Conservation (phyloP, 2,329 filamentous ascomycete genomes). For the Exophiala sp. region DNA sequence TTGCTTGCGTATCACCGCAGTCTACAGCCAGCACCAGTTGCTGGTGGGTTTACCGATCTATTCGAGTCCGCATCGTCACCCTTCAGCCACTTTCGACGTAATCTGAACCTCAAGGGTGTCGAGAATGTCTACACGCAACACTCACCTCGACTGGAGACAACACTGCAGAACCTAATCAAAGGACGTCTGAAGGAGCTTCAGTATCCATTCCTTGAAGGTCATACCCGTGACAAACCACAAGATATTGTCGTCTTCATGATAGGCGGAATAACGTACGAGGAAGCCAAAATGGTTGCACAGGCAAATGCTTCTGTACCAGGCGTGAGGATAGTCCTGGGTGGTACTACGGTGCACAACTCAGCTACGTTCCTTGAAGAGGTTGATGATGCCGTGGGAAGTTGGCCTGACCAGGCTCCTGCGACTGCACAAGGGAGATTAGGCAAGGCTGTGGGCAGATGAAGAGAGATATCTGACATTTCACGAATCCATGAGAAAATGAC, state of each 20-base stretch:
- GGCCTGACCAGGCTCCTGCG: conserved; percentile 68
- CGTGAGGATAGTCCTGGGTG: conserved; percentile 81
- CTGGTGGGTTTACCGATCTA: conserved; percentile 79
- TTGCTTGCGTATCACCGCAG: conserved; percentile 83
- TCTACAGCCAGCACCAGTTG: conserved; percentile 71
- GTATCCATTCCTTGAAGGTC: conserved; percentile 89
- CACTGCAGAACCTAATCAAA: conserved; percentile 89
- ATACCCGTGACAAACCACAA: conserved; percentile 91
- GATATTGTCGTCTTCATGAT: conserved; percentile 95
- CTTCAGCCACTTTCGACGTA: conserved; percentile 77
- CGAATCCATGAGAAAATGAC: too few species aligned
- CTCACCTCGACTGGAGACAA: conserved; percentile 80
- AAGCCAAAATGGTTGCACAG: conserved; percentile 92
- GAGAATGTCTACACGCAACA: conserved; percentile 99
- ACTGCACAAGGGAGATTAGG: conserved; percentile 61
- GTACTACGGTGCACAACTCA: conserved; percentile 85
- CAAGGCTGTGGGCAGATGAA: conserved; percentile 35
- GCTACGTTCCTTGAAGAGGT: conserved; percentile 86
- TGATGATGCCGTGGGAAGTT: conserved; percentile 78
- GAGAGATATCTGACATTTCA: too few species aligned
- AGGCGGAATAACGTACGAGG: conserved; percentile 91
- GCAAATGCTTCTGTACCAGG: conserved; percentile 90
- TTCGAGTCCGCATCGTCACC: conserved; percentile 82
- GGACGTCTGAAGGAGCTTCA: conserved; percentile 80
- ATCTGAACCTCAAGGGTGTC: conserved; percentile 78